Conservation (phyloP, 176 grass and related monocot genomes). For the barley (Hordeum vulgare) region MorexV3_pseudomolecules_assembly NC_058520.1:574014034-574014533, state of each 20-base stretch:
- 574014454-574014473: constrained; percentile 6
- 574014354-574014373: constrained; percentile 95
- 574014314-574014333: constrained; percentile 42
- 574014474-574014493: background rate
- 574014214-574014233: background rate
- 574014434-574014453: constrained; percentile 1
- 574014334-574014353: constrained; percentile 87
- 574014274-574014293: constrained; percentile 3
- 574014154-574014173: background rate
- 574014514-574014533: background rate
- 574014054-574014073: too few species aligned
- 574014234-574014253: background rate
- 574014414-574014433: background rate
- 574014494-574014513: background rate
- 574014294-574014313: constrained; percentile 18
- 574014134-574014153: background rate
- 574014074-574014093: too few species aligned
- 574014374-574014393: constrained; percentile 87
- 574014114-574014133: background rate
- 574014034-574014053: too few species aligned
- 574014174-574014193: background rate
- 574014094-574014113: background rate
- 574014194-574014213: background rate
- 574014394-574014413: constrained; percentile 85
- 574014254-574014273: background rate